These are phyloP conservation scores for Secale cereale DNA, from an alignment of 176 grass and related monocot species.

Conservation along the genomic window DNA sequence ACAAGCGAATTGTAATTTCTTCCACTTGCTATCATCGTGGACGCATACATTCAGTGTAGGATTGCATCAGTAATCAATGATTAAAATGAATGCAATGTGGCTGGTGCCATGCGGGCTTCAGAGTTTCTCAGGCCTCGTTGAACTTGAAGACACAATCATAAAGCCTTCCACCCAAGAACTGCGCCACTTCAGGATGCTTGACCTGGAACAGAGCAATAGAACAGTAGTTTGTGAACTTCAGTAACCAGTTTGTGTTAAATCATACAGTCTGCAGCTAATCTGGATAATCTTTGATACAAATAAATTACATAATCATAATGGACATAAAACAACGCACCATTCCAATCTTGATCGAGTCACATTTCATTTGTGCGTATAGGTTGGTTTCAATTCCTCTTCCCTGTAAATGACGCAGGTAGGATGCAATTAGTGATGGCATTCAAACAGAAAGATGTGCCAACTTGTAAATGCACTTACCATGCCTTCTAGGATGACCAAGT, in stretches of 20 bases:
- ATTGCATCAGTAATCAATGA: neutral
- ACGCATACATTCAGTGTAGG: neutral
- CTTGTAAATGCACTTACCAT: slow-evolving; percentile 59
- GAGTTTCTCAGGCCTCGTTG: slow-evolving; percentile 68
- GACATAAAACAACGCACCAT: slow-evolving; percentile 52
- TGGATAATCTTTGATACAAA: neutral
- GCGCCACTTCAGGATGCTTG: slow-evolving; percentile 94
- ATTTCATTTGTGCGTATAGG: slow-evolving; percentile 88
- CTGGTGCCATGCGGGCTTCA: neutral
- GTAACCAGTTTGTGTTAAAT: neutral
- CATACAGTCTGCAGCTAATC: neutral
- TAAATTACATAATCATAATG: neutral
- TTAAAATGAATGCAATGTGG: neutral
- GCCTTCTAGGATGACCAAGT: slow-evolving; percentile 83
- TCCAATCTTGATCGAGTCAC: slow-evolving; percentile 95
- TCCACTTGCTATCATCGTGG: neutral
- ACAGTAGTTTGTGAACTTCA: neutral
- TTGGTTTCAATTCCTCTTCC: slow-evolving; percentile 97
- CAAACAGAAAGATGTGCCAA: neutral
- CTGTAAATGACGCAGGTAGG: slow-evolving; percentile 38
- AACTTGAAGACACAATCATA: slow-evolving; percentile 99
- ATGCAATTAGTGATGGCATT: neutral
- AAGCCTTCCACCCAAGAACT: slow-evolving; percentile 95
- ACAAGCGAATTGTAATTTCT: neutral
- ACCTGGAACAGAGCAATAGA: slow-evolving; percentile 45